Base-by-base conservation (phyloP, 768 basidiomycete genomes). In the Phlebiopsis gigantea region DNA sequence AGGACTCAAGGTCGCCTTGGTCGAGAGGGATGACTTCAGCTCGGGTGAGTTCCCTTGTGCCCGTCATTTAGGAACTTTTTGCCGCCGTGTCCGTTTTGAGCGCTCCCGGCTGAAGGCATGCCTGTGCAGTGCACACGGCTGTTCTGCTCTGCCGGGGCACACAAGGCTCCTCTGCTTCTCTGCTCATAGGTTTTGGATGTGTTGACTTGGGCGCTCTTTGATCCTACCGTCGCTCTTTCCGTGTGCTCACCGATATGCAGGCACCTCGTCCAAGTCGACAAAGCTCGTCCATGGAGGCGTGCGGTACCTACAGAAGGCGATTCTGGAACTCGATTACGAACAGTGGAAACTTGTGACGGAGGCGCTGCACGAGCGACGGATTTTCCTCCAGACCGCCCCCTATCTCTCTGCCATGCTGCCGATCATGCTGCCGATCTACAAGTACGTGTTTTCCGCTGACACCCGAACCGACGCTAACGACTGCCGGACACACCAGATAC, bases 241-340 rank as follows among this genome's bases (percentile, higher is more conserved):
- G 8, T 39, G 17, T 2, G 17, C 12, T 9, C 17, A 39, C 12
- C 8, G 12, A 12, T 9, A 4, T 2, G 17, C 65, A 92, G 93
- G 95, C 17, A 97, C 96, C 0, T 96, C 93, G 0, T 96, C 93
- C 5, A 98, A 98, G 68, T 94, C 93, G 7, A 98, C 97, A 1
- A 98, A 99, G 70, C 86, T 99, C 52, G 96, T 99, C 0, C 97
- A 99, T 72, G 96, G 96, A 15, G 96, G 96, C 39, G 96, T 98
- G 2, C 84, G 96, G 1, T 99, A 99, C 71, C 82, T 99, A 10
- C 96, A 99, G 66, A 99, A 98, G 68, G 96, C 96, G 2, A 81
- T 98, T 31, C 82, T 95, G 65, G 95, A 96, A 65, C 82, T 97
- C 59, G 96, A 98, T 68, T 97, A 96, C 65, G 93, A 93, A 67